Percentiles rank a stretch among this genome's conserved stretches.
These are phyloP conservation scores for Ceratobasidium sp. DNA, from an alignment of 1,284 basidiomycete genomes.

Conservation along the genomic window DNA sequence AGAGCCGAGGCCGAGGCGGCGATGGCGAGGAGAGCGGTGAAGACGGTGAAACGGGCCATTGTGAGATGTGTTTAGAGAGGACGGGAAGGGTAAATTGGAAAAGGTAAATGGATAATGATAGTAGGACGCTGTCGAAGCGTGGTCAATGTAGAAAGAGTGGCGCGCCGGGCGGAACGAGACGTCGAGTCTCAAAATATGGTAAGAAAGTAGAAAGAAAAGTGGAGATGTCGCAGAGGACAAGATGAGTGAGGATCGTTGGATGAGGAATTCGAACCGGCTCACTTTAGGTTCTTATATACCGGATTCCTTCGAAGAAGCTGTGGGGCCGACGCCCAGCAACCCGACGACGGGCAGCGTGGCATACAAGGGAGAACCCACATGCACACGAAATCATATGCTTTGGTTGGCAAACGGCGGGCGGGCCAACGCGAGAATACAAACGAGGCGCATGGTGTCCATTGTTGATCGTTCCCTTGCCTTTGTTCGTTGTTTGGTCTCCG, in stretches of 20 bases:
- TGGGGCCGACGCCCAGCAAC: neutral
- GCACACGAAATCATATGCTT: neutral
- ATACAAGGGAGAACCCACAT: conserved; percentile 12
- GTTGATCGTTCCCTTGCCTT: conserved; percentile 20
- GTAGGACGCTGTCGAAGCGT: conserved; percentile 31
- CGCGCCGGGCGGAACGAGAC: conserved; percentile 40
- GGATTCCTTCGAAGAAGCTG: neutral
- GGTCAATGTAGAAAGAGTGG: conserved; percentile 28
- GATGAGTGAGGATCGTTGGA: neutral
- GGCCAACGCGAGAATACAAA: conserved; percentile 11
- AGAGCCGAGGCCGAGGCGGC: conserved; percentile 49
- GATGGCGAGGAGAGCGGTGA: conserved; percentile 54
- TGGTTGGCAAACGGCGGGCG: neutral
- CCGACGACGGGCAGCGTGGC: neutral
- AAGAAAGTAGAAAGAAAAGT: conserved; percentile 2
- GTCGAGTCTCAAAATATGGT: conserved; percentile 33
- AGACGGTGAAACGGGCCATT: conserved; percentile 50
- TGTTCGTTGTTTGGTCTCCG: conserved; percentile 29
- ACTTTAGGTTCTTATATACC: conserved; percentile 23
- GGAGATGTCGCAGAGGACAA: neutral
- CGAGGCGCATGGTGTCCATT: conserved; percentile 25
- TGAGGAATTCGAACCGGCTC: conserved; percentile 3
- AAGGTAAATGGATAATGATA: conserved; percentile 26
- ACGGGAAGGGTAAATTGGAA: neutral
- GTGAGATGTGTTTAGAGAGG: conserved; percentile 2